phyloP scores from a whole-genome alignment of 2,329 filamentous ascomycete species.

The Penicillium aurantiogriseum region DNA sequence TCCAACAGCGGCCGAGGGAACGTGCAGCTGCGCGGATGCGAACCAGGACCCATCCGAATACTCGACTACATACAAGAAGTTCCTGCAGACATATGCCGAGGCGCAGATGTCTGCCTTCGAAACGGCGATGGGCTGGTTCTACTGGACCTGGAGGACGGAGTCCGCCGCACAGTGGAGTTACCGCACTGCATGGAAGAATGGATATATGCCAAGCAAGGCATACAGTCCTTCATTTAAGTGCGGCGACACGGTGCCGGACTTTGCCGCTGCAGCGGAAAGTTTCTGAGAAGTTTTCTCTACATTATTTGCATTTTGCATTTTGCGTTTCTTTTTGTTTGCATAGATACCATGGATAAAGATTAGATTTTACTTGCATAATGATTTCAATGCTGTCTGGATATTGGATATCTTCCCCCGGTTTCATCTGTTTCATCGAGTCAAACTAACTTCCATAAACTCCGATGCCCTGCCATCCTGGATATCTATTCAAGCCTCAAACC shows the following conservation, averaged over 20 bases:
- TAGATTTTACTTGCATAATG: constrained; percentile 3
- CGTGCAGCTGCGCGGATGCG: constrained; percentile 71
- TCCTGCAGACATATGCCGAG: constrained; percentile 84
- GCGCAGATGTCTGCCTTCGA: constrained; percentile 96
- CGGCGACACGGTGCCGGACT: constrained; percentile 47
- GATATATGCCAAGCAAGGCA: constrained; percentile 72
- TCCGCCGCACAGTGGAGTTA: constrained; percentile 79
- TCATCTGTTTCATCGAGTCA: not conserved
- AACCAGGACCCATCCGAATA: constrained; percentile 72
- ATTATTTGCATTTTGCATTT: constrained; percentile 5
- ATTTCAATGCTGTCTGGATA: not conserved
- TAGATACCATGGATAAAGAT: constrained; percentile 10
- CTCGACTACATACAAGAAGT: constrained; percentile 74
- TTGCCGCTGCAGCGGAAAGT: constrained; percentile 43
- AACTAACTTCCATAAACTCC: constrained; percentile 5
- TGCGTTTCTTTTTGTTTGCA: constrained; percentile 3
- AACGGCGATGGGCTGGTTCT: constrained; percentile 95
- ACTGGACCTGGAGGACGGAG: constrained; percentile 98
- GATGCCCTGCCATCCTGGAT: not conserved
- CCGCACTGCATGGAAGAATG: constrained; percentile 64
- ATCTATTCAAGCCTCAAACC: constrained; percentile 58
- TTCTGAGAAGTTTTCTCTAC: constrained; percentile 33
- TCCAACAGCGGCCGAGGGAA: constrained; percentile 58
- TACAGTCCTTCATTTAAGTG: constrained; percentile 71
- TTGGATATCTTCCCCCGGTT: not conserved